Evolutionary conservation across 768 basidiomycete species (phyloP).

Genomic region (Phanerochaete sordida): DNA sequence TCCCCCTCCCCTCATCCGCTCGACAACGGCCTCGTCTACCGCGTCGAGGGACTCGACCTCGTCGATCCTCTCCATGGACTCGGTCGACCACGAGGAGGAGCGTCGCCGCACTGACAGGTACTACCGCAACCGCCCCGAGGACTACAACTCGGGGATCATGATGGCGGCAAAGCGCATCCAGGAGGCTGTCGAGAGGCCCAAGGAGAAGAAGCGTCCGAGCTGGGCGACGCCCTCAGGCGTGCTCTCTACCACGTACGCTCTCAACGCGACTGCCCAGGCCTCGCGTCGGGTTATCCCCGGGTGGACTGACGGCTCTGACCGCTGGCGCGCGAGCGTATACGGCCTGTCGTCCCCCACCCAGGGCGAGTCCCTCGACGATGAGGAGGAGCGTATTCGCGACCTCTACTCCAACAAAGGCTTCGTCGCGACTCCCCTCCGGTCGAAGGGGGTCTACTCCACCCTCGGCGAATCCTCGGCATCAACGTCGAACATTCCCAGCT

Average conservation of each 20-base stretch:
- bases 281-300: slow-evolving; percentile 47
- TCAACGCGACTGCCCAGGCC: slow-evolving; percentile 23
- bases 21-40: slow-evolving; percentile 17
- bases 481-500: slow-evolving; percentile 15
- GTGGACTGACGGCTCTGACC: slow-evolving; percentile 65
- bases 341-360: slow-evolving; percentile 38
- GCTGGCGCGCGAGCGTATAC: slow-evolving; percentile 68
- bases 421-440: slow-evolving; percentile 48
- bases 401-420: slow-evolving; percentile 42
- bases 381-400: slow-evolving; percentile 28
- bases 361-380: slow-evolving; percentile 11
- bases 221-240: slow-evolving; percentile 26
- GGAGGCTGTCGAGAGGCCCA: slow-evolving; percentile 38
- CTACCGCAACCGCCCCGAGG: slow-evolving; percentile 18
- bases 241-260: slow-evolving; percentile 30
- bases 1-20: slow-evolving; percentile 39
- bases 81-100: neutral
- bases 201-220: slow-evolving; percentile 17
- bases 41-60: slow-evolving; percentile 15
- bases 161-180: slow-evolving; percentile 62
- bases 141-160: slow-evolving; percentile 61
- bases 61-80: slow-evolving; percentile 2
- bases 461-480: slow-evolving; percentile 26
- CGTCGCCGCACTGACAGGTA: slow-evolving; percentile 2
- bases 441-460: slow-evolving; percentile 47